phyloP scores from a whole-genome alignment of 1,284 basidiomycete genomes.

The Inonotus obliquus region DNA sequence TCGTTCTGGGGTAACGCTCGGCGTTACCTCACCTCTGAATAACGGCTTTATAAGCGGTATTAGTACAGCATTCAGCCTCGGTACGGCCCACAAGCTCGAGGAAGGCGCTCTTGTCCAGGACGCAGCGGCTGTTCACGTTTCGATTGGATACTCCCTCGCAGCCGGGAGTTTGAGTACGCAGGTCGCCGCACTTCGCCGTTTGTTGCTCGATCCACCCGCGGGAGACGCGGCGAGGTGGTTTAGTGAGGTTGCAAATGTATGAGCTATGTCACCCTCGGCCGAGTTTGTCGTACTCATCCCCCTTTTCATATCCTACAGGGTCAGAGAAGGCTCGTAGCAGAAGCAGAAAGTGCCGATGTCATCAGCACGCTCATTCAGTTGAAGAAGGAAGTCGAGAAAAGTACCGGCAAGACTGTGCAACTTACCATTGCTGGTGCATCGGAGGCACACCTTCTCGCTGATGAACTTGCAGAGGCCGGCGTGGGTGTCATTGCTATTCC shows the following conservation, averaged over 20 bases:
- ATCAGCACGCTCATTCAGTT: constrained; percentile 75
- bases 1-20: constrained; percentile 54
- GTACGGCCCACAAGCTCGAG: constrained; percentile 50
- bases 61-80: constrained; percentile 49
- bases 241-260: constrained; percentile 38
- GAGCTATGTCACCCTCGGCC: constrained; percentile 26
- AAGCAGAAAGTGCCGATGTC: constrained; percentile 61
- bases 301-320: constrained; percentile 31
- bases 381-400: constrained; percentile 65
- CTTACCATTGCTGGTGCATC: constrained; percentile 64
- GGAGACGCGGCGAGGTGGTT: constrained; percentile 53
- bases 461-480: constrained; percentile 63
- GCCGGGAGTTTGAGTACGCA: constrained; percentile 24
- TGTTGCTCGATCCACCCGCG: constrained; percentile 47
- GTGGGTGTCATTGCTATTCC: constrained; percentile 73
- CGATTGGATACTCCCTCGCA: constrained; percentile 39
- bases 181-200: constrained; percentile 42
- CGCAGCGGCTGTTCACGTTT: constrained; percentile 68
- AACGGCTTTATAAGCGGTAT: constrained; percentile 60
- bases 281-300: background rate
- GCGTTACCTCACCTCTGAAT: constrained; percentile 56
- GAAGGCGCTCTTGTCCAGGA: constrained; percentile 63
- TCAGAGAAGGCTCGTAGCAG: constrained; percentile 50
- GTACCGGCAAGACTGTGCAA: constrained; percentile 36
- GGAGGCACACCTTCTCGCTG: constrained; percentile 74